Evolutionary conservation across 495 filamentous ascomycete species (phyloP), one percentile per base, ranked within the genome.

Genomic region (Astrocystis sublimbata): DNA sequence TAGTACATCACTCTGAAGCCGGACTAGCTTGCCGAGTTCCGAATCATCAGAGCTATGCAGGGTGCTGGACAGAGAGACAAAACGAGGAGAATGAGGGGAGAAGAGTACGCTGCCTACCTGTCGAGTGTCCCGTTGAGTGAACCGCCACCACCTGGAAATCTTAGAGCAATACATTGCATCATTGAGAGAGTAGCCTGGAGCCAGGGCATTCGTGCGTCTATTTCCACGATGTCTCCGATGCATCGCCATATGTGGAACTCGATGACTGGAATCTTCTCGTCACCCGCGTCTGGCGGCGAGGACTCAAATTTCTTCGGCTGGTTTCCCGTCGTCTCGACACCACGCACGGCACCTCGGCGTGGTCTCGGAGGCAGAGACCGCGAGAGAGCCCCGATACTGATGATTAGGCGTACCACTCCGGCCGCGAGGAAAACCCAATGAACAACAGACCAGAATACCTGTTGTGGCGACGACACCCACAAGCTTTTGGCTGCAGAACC

Each of bases 191-290:
- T 71, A 66, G 89, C 91, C 68, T 76, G 79, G 43, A 96, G 79
- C 92, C 92, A 97, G 36, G 92, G 92, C 90, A 96, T 93, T 73
- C 90, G 87, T 60, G 73, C 70, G 62, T 89, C 81, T 60, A 96
- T 71, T 78, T 89, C 86, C 69, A 92, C 65, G 35, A 93, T 76
- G 67, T 83, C 84, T 57, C 85, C 85, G 51, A 88, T 71, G 76
- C 90, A 89, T 65, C 86, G 79, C 83, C 86, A 92, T 24, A 88
- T 70, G 69, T 82, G 83, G 81, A 93, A 94, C 64, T 82, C 80
- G 47, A 93, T 78, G 61, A 96, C 82, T 43, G 92, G 89, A 62
- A 84, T 84, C 73, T 83, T 88, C 60, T 63, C 61, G 21, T 12
- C 23, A 35, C 12, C 8, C 6, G 53, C n/a, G 45, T 54, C 45